A percentile compares a stretch with the other conserved stretches of the same genome.
Evolutionary conservation across 768 basidiomycete species (phyloP).

Genomic region (Pleurotus djamor): DNA sequence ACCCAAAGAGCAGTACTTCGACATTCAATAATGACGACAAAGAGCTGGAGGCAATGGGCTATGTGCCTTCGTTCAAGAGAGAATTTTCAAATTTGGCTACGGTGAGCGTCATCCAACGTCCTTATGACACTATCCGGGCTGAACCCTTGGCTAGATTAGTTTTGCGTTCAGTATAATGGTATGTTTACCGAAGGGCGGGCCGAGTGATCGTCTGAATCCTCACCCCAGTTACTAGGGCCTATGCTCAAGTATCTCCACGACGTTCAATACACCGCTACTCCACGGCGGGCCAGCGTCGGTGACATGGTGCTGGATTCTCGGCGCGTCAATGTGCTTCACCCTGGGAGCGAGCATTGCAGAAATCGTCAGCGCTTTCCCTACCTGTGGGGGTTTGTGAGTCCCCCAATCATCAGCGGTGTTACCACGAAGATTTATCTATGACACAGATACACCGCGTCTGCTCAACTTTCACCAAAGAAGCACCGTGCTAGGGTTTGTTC

Average conservation of each 20-base stretch:
- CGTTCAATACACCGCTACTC: constrained; percentile 72
- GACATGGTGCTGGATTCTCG: constrained; percentile 76
- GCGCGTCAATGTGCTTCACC: constrained; percentile 71
- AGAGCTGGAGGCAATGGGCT: constrained; percentile 64
- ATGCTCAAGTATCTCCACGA: constrained; percentile 75
- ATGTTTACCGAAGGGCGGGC: background rate
- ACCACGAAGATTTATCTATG: background rate
- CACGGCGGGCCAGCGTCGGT: constrained; percentile 70
- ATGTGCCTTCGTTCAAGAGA: constrained; percentile 78
- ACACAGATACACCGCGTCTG: constrained; percentile 76
- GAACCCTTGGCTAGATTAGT: constrained; percentile 46
- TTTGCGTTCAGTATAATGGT: constrained; percentile 83
- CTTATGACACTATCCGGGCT: background rate
- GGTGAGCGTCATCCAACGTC: constrained; percentile 30
- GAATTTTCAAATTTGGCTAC: constrained; percentile 87
- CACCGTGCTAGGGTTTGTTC: constrained; percentile 58
- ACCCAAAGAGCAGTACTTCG: background rate
- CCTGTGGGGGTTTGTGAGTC: constrained; percentile 67
- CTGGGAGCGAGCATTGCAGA: constrained; percentile 74
- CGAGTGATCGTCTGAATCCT: background rate
- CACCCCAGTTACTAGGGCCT: constrained; percentile 42
- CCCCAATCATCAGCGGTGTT: background rate
- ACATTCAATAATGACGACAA: constrained; percentile 56
- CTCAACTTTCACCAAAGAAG: constrained; percentile 62
- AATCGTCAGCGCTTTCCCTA: constrained; percentile 74